phyloP scores from a whole-genome alignment of 345 rosid species.

The Eucalyptus pauciflora region DNA sequence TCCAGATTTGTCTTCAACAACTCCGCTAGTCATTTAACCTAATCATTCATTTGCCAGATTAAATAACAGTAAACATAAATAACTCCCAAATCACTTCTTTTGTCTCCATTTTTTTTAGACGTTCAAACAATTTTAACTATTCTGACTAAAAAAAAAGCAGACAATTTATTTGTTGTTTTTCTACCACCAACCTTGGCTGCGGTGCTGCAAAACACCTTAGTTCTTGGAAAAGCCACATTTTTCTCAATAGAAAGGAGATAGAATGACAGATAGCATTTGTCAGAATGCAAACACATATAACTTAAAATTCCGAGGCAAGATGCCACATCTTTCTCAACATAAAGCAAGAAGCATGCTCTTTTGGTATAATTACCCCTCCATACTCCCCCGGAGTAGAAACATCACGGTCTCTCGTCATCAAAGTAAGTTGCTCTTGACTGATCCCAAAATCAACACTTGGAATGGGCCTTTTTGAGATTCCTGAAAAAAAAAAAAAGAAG shows the following conservation, averaged over 20 bases:
- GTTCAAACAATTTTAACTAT: no score
- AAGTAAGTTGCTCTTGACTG: conserved; percentile 60
- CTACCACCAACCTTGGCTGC: background rate
- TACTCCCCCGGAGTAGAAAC: conserved; percentile 34
- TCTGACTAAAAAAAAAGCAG: no score
- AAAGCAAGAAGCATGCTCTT: background rate
- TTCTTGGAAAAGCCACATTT: background rate
- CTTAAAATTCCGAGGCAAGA: background rate
- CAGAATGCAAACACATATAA: background rate
- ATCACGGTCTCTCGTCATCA: conserved; percentile 68
- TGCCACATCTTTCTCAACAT: background rate
- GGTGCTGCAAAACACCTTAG: background rate
- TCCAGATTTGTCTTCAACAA: no score
- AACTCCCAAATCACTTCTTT: no score
- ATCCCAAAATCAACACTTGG: conserved; percentile 46
- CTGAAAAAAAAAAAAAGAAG: conserved; percentile 12
- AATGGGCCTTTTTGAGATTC: conserved; percentile 13
- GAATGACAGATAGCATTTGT: background rate
- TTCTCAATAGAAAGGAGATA: no score
- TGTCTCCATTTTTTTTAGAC: accelerated
- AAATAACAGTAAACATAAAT: accelerated
- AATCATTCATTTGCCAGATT: no score
- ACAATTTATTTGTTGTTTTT: background rate
- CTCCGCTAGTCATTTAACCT: no score
- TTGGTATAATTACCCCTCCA: conserved; percentile 59